phyloP scores from a whole-genome alignment of 371 early-diverging fungal genomes.

The Amoeboradix gromovi region DNA sequence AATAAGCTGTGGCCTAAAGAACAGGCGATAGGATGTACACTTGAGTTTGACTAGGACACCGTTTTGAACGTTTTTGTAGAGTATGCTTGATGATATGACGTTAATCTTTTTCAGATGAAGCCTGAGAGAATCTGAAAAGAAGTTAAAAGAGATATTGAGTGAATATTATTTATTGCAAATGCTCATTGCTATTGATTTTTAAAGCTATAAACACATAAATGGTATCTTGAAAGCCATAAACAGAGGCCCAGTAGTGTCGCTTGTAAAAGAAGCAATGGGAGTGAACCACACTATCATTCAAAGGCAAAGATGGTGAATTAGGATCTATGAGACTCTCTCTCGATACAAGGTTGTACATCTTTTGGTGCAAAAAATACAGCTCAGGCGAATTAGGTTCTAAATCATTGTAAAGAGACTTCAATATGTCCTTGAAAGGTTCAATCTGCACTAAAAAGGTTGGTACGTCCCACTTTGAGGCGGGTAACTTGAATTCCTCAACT shows the following conservation, averaged over 20 bases:
- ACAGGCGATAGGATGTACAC: too few relatives aligned
- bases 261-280: not conserved
- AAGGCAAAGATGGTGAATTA: not conserved
- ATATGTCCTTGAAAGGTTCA: not conserved
- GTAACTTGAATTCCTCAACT: not conserved
- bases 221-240: not conserved
- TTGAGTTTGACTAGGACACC: too few relatives aligned
- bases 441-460: not conserved
- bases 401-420: not conserved
- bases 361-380: not conserved
- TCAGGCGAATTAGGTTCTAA: not conserved
- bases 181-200: not conserved
- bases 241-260: not conserved
- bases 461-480: not conserved
- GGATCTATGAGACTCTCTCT: not conserved
- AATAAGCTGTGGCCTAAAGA: too few relatives aligned
- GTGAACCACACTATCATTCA: not conserved
- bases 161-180: not conserved
- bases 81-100: too few relatives aligned
- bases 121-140: too few relatives aligned
- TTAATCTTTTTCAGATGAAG: too few relatives aligned
- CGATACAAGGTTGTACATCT: not conserved
- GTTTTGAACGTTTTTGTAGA: too few relatives aligned
- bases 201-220: not conserved
- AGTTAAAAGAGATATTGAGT: not conserved